Base-by-base conservation (phyloP, 2,329 filamentous ascomycete species). In the Sarocladium strictum region DNA sequence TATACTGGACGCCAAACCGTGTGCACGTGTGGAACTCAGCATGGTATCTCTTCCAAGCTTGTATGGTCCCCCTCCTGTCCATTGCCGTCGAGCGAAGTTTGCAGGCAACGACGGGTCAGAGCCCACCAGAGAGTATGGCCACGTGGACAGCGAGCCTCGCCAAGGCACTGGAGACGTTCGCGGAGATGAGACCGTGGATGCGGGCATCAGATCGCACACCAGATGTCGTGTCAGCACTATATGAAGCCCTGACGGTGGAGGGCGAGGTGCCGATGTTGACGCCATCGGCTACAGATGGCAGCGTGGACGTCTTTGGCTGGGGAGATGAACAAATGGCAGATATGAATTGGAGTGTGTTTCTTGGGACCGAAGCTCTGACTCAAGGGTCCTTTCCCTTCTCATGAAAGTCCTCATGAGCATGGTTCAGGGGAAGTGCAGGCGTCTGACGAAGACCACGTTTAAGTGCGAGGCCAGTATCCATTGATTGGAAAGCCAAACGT, bases 41-140 rank as follows among this genome's bases (percentile, higher is more conserved):
- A 1, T 67, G 65, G 65, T 67, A 67, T 43, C 61, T 68, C 7
- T 68, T 68, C 55, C 65, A 67, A 51, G 65, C 65, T 3, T 66
- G 64, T 47, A 65, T 64, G 49, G 63, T 67, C 2, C 65, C 64
- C 10, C 56, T 67, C 2, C 57, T 68, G 15, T 60, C 63, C 29
- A 61, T 67, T 27, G 61, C 65, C 21, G 62, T 66, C 24, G 62
- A 66, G 26, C 56, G 54, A 27, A 61, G 58, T 33, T 57, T 61
- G 53, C 50, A 53, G 7, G 19, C 40, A 32, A 24, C 47, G 37
- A 51, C 23, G 47, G 47, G 47, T 3, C 27, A 35, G 21, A 33
- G 21, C 10, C 47, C 47, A 32, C 47, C 26, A 11, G 35, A 57
- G 12, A 53, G 47, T 10, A 54, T 64, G 10, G 51, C 53, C 2